phyloP scores from a whole-genome alignment of 164 flowering plant species.

The Brasenia schreberi region DNA sequence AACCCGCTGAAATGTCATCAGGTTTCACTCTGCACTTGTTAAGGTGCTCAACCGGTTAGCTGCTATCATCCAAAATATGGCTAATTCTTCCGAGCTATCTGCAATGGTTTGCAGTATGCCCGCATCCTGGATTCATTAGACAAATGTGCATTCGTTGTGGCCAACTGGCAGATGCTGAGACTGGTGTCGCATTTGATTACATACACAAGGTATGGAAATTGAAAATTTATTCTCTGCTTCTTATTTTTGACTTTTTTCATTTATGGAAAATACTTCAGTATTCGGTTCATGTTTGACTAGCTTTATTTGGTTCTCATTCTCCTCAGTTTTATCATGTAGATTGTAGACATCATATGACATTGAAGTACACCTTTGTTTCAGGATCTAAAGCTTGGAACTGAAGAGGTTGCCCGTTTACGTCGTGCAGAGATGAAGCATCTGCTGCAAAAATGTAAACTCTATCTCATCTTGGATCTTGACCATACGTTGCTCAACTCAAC shows the following conservation, averaged over 20 bases:
- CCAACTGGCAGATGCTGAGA: conserved; percentile 17
- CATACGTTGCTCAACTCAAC: conserved; percentile 83
- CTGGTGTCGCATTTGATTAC: conserved; percentile 58
- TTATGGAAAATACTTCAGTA: neutral
- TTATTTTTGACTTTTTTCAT: too few relatives aligned
- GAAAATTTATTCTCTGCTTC: neutral
- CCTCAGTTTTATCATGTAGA: neutral
- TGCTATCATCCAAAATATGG: conserved; percentile 4
- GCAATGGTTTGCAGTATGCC: conserved; percentile 16
- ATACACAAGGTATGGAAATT: conserved; percentile 48
- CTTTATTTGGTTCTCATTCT: neutral
- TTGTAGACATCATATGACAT: neutral
- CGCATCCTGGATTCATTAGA: conserved; percentile 44
- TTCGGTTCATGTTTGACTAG: neutral
- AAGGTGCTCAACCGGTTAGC: neutral
- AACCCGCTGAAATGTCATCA: conserved; percentile 4
- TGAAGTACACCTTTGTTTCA: conserved; percentile 14
- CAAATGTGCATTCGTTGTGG: conserved; percentile 63
- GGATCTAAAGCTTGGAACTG: conserved; percentile 54
- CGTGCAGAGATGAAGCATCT: conserved; percentile 36
- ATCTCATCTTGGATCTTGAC: conserved; percentile 70
- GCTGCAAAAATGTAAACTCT: conserved; percentile 44
- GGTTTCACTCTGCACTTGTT: conserved; percentile 4
- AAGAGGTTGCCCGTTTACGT: conserved; percentile 54
- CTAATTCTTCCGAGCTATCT: conserved; percentile 19